Conservation (phyloP, 768 basidiomycete species). For the Mycena latifolia region DNA sequence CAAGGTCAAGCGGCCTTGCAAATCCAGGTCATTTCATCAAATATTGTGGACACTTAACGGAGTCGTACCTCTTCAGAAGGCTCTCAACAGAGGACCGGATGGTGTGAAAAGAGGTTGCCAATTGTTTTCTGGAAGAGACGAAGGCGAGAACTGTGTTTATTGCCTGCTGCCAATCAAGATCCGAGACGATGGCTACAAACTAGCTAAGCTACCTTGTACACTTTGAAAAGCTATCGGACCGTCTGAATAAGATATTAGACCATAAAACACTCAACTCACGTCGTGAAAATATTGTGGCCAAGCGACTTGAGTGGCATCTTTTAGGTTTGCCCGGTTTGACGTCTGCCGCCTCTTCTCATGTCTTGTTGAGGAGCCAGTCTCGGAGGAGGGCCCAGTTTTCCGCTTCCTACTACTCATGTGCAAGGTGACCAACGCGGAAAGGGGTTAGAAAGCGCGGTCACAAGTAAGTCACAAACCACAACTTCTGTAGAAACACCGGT, state of each 20-base stretch:
- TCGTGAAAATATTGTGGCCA: conserved; percentile 79
- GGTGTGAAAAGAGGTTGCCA: conserved; percentile 84
- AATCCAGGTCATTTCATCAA: conserved; percentile 13
- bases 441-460: neutral
- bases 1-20: conserved; percentile 81
- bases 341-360: conserved; percentile 38
- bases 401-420: conserved; percentile 1
- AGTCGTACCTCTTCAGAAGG: conserved; percentile 76
- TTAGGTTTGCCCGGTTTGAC: neutral
- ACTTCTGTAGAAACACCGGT: too few species aligned
- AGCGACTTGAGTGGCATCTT: conserved; percentile 21
- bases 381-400: conserved; percentile 11
- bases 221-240: conserved; percentile 46
- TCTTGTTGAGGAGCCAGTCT: neutral
- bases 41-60: neutral
- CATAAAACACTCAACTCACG: conserved; percentile 49
- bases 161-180: conserved; percentile 61
- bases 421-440: neutral
- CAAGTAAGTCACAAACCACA: too few species aligned
- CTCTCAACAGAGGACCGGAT: conserved; percentile 85
- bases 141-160: conserved; percentile 93
- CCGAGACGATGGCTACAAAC: neutral
- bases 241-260: conserved; percentile 11
- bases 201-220: conserved; percentile 56
- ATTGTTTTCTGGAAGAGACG: conserved; percentile 81